Evolutionary conservation across 2,329 filamentous ascomycete species (phyloP), one percentile per base, ranked within the genome.

Genomic region (Aureobasidium sp.): DNA sequence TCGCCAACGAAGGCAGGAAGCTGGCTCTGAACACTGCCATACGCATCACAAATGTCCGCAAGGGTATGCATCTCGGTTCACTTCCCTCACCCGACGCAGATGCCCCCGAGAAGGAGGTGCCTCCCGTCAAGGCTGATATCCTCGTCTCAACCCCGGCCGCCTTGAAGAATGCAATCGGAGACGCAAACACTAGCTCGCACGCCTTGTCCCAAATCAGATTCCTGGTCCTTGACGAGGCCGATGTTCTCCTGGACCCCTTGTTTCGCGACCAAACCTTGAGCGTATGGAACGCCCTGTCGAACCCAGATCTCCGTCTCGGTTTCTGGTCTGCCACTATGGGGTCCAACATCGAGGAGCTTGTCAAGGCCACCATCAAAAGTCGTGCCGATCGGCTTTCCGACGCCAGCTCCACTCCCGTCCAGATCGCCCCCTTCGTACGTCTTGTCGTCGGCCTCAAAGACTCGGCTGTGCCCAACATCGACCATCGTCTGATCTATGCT

Each of bases 291-390:
- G 83, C 88, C 3, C 93, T 93, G 72, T 84, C 79, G 2, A 85
- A 86, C 65, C 78, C 83, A 3, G 74, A 80, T n/a, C 78, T 97
- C 9, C 83, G 85, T 25, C 80, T 90, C 3, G 90, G 88, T 10
- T 85, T 95, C 62, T 99, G 93, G 91, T 97, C 94, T 15, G 94
- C 94, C 15, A 99, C 94, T 0, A 96, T 99, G 86, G 90, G 89
- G 3, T 96, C 93, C 17, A 94, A 87, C 67, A 89, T 97, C 43
- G 94, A 99, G 75, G 79, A 85, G 21, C 78, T 96, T 8, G 83
- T 90, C 49, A 82, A 82, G 7, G 82, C 84, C n/a, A 87, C 86
- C 15, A 81, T 94, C 54, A 75, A 79, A 40, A 74, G 79, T 9
- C 80, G 85, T 19, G 46, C 63, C n/a, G 66, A 72, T 43, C 40